Conservation (phyloP, 1,284 basidiomycete genomes). For the Sutorius eximius region DNA sequence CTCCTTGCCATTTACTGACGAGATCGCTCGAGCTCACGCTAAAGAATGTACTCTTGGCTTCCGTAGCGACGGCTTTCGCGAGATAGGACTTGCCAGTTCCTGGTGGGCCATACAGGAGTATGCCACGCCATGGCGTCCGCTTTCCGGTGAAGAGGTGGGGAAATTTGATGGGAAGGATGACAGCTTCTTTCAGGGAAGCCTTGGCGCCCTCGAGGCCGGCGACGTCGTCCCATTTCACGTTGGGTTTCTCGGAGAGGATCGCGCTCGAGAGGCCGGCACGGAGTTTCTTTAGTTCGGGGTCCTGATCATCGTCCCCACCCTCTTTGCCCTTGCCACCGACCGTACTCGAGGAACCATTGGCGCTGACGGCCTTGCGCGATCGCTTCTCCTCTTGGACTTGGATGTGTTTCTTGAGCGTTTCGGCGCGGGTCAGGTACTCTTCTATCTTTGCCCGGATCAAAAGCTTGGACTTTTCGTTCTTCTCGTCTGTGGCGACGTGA, state of each 20-base stretch:
- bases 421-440: conserved; percentile 92
- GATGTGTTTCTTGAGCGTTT: conserved; percentile 88
- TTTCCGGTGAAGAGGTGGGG: conserved; percentile 98
- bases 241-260: conserved; percentile 92
- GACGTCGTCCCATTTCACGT: conserved; percentile 98
- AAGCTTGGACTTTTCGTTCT: conserved; percentile 90
- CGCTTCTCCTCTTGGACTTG: conserved; percentile 65
- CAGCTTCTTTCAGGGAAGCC: conserved; percentile 95
- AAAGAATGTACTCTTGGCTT: conserved; percentile 99
- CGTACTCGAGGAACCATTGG: conserved; percentile 65
- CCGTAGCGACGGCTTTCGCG: conserved; percentile 97
- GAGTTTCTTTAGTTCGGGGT: conserved; percentile 95
- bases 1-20: conserved; percentile 99
- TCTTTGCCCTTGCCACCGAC: conserved; percentile 70
- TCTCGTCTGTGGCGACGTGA: conserved; percentile 69
- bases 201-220: conserved; percentile 95
- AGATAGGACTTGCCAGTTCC: conserved; percentile 95
- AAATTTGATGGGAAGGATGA: conserved; percentile 98
- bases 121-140: conserved; percentile 95
- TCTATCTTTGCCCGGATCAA: conserved; percentile 89
- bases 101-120: conserved; percentile 93
- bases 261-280: conserved; percentile 86
- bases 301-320: conserved; percentile 75
- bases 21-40: conserved; percentile 94
- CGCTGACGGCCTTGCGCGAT: conserved; percentile 75